Evolutionary conservation across 2,329 filamentous ascomycete species (phyloP), one percentile per base, ranked within the genome.

Genomic region (Colletotrichum magnum): DNA sequence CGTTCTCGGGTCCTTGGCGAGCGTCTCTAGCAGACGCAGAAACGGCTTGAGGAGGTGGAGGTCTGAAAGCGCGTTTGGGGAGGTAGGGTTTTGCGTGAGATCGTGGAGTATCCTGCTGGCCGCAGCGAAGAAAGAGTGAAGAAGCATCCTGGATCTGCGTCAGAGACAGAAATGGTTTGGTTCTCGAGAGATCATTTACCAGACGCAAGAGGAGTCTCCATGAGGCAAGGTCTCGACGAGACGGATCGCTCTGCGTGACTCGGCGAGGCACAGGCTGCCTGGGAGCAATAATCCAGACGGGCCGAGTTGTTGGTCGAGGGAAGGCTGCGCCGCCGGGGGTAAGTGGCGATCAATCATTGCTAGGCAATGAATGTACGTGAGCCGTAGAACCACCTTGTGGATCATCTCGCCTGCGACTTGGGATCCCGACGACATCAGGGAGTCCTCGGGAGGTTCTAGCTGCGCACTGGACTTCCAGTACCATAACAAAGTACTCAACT

Each of bases 291-390:
- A 6, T 36, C 32, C 32, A 36, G 32, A 36, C 32, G 32, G 32
- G 32, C 7, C 9, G 32, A 36, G 6, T 36, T 10, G 6, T 36
- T 36, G 9, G 32, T 36, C 32, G 32, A 6, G 32, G 32, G 32
- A 36, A 36, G 32, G 7, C 4, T 36, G 32, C 47, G 69, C 48
- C 54, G 63, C 67, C 32, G 47, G 47, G 7, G 65, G 62, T 45
- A 75, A 61, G 58, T 73, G 70, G 45, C 71, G 72, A 64, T 73
- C 71, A 21, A 73, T 72, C 70, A 71, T 75, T 18, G 71, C 61
- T 39, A 75, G 72, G 53, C 71, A 75, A 62, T 75, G 64, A 54
- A 77, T 60, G 57, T 77, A 76, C 10, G 72, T 73, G 58, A 76
- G 72, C 21, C 74, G 72, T 18, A 77, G 59, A 50, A 76, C 71